A percentile compares a stretch with the other conserved stretches of the same genome.
These are phyloP conservation scores for Ilyonectria mors-panacis DNA, from an alignment of 2,329 filamentous ascomycete genomes.

Conservation along the genomic window DNA sequence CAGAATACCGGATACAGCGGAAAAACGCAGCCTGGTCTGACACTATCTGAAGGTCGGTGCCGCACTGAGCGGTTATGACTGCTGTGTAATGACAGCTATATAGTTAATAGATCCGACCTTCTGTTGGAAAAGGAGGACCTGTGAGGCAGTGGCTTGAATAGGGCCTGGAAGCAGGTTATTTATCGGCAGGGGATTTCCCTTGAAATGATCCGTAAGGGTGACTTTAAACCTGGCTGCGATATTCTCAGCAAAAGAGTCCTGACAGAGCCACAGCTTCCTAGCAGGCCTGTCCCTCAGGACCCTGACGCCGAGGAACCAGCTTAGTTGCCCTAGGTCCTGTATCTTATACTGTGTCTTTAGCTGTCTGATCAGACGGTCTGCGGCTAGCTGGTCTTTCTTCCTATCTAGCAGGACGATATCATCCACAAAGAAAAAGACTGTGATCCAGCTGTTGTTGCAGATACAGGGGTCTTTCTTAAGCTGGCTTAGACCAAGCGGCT, in stretches of 20 bases:
- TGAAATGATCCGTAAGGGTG: not conserved
- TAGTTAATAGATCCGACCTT: slow-evolving; percentile 1
- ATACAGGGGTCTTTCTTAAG: not conserved
- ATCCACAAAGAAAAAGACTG: too few relatives aligned
- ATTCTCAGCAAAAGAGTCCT: not conserved
- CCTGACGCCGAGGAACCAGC: not conserved
- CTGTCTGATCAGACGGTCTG: not conserved
- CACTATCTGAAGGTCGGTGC: too few relatives aligned
- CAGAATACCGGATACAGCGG: too few relatives aligned
- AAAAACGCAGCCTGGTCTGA: too few relatives aligned
- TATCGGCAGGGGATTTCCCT: not conserved
- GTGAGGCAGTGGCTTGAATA: not conserved
- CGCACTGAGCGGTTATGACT: too few relatives aligned
- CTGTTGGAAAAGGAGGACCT: not conserved
- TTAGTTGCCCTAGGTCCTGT: not conserved
- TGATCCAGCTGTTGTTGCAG: too few relatives aligned
- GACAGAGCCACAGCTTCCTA: not conserved
- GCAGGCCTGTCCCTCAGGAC: not conserved
- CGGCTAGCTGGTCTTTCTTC: not conserved
- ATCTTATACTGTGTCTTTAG: not conserved
- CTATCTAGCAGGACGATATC: too few relatives aligned
- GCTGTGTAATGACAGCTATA: not conserved
- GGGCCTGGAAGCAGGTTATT: not conserved
- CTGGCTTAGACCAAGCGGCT: not conserved
- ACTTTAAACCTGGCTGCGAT: not conserved